A percentile compares a stretch with the other conserved stretches of the same genome.
phyloP scores from a whole-genome alignment of 2,329 filamentous ascomycete genomes.

The Hypoxylon sp. region DNA sequence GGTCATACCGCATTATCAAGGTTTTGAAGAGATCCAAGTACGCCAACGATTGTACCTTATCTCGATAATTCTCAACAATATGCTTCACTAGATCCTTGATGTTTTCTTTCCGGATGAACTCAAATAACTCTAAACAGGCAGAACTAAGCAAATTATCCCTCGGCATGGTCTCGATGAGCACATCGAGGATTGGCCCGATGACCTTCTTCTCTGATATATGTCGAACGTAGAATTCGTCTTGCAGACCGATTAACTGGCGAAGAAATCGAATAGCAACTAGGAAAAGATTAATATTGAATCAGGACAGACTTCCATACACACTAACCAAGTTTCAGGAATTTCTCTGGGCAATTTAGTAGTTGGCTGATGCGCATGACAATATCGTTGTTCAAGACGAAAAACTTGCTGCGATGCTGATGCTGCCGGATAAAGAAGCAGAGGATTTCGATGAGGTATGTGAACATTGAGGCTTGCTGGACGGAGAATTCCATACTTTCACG shows the following conservation, averaged over 20 bases:
- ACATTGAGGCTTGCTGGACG: constrained; percentile 88
- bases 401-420: constrained; percentile 85
- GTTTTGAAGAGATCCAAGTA: constrained; percentile 87
- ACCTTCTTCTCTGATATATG: constrained; percentile 84
- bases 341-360: constrained; percentile 83
- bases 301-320: constrained; percentile 22
- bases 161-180: constrained; percentile 85
- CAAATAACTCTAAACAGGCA: constrained; percentile 92
- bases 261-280: constrained; percentile 92
- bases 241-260: constrained; percentile 81
- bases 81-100: constrained; percentile 84
- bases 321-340: constrained; percentile 89
- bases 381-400: constrained; percentile 83
- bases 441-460: constrained; percentile 90
- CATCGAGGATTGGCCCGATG: constrained; percentile 83
- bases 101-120: constrained; percentile 84
- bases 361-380: constrained; percentile 82
- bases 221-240: constrained; percentile 90
- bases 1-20: constrained; percentile 79
- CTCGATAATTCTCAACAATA: constrained; percentile 83
- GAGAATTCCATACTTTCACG: constrained; percentile 74
- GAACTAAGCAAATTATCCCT: constrained; percentile 94
- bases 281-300: constrained; percentile 22
- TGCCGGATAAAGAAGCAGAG: constrained; percentile 93
- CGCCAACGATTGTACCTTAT: constrained; percentile 76